Percentiles rank a stretch among this genome's conserved stretches.
Evolutionary conservation across 768 basidiomycete species (phyloP).

Genomic region (Leucosporidium creatinivorum): DNA sequence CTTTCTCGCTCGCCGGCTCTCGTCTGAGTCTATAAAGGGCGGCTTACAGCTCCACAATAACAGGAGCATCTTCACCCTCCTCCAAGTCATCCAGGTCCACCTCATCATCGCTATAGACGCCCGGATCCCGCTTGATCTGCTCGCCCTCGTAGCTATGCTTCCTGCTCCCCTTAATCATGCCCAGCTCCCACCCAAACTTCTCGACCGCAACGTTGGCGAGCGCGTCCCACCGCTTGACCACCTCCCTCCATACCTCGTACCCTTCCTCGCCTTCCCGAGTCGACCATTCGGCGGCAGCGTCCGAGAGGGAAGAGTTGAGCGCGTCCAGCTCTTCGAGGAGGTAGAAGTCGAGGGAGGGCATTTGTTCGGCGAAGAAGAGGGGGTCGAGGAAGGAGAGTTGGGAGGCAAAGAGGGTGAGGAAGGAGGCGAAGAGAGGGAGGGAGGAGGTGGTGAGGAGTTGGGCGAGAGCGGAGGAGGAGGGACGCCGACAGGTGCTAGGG

Average conservation of each 20-base stretch:
- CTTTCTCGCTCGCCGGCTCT: no score
- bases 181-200: slow-evolving; percentile 45
- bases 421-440: slow-evolving; percentile 28
- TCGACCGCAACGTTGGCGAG: slow-evolving; percentile 28
- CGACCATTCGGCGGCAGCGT: slow-evolving; percentile 14
- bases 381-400: slow-evolving; percentile 31
- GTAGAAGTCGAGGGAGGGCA: slow-evolving; percentile 33
- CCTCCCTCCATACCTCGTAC: slow-evolving; percentile 21
- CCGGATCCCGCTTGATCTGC: slow-evolving; percentile 5
- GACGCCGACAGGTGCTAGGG: slow-evolving; percentile 6
- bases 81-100: slow-evolving; percentile 48
- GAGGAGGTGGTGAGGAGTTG: background rate
- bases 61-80: slow-evolving; percentile 42
- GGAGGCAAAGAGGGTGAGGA: slow-evolving; percentile 17
- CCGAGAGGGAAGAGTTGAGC: slow-evolving; percentile 22
- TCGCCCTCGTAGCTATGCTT: slow-evolving; percentile 7
- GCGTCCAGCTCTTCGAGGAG: slow-evolving; percentile 24
- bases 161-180: slow-evolving; percentile 22
- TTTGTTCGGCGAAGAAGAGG: slow-evolving; percentile 21
- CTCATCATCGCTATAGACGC: slow-evolving; percentile 20
- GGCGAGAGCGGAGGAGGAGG: background rate
- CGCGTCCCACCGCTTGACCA: slow-evolving; percentile 27
- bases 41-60: slow-evolving; percentile 30
- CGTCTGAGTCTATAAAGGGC: background rate
- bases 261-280: background rate